phyloP scores from a whole-genome alignment of 129 eudicot species.

The Helichrysum umbraculigerum region DNA sequence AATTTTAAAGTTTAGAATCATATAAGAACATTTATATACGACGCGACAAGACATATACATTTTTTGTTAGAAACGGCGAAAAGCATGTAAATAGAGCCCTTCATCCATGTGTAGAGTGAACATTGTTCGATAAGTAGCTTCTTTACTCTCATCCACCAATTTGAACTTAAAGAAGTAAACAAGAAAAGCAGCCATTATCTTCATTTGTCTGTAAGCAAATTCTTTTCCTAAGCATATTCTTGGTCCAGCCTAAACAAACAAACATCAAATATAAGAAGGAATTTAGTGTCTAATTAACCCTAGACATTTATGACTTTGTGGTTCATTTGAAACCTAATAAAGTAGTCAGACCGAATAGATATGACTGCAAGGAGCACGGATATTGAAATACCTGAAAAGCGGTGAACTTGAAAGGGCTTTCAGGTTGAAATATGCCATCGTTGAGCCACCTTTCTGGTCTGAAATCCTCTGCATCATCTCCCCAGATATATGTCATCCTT shows the following conservation, averaged over 20 bases:
- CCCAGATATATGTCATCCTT: constrained; percentile 70
- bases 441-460: constrained; percentile 75
- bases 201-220: constrained; percentile 78
- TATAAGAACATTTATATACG: too few species aligned
- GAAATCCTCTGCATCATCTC: constrained; percentile 66
- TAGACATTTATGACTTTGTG: not conserved
- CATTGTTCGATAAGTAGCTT: constrained; percentile 10
- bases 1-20: too few species aligned
- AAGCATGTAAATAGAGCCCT: not conserved
- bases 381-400: constrained; percentile 56
- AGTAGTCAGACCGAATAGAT: not conserved
- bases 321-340: not conserved
- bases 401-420: constrained; percentile 62
- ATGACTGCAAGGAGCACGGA: not conserved
- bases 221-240: constrained; percentile 67
- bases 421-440: constrained; percentile 50
- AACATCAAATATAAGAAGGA: not conserved
- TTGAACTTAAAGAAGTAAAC: constrained; percentile 44
- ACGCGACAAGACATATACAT: not conserved
- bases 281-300: not conserved
- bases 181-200: constrained; percentile 52
- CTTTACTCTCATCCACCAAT: constrained; percentile 22
- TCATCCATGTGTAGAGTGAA: constrained; percentile 5
- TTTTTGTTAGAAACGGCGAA: not conserved
- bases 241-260: constrained; percentile 52